Conservation (phyloP, 148 eudicot genomes). For the Diospyros kaki region DNA sequence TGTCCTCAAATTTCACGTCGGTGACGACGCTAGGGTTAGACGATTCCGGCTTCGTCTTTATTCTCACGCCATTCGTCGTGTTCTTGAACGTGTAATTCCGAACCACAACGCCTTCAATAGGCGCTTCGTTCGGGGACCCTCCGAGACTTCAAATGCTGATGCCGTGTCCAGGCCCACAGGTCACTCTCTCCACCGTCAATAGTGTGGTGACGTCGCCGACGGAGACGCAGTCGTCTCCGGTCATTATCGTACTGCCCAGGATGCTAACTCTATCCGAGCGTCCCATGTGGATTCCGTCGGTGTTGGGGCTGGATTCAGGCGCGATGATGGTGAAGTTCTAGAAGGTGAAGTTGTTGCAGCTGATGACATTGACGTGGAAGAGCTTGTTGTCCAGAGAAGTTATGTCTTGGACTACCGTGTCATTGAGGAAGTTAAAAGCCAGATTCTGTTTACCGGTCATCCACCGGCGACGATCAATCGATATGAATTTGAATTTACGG, state of each 20-base stretch:
- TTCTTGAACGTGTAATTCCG: conserved; percentile 30
- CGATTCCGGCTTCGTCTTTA: conserved; percentile 48
- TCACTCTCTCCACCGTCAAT: conserved; percentile 24
- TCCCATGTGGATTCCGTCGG: no score
- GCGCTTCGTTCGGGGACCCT: conserved; percentile 26
- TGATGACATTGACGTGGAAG: conserved; percentile 13
- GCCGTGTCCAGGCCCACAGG: conserved; percentile 60
- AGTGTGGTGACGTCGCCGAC: conserved; percentile 44
- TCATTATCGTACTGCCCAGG: no score
- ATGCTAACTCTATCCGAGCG: no score
- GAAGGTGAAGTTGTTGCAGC: conserved; percentile 22
- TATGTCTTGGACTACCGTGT: conserved; percentile 14
- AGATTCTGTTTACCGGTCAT: conserved; percentile 29
- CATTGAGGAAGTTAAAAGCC: conserved; percentile 36
- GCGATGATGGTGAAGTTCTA: conserved; percentile 13
- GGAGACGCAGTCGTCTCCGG: no score
- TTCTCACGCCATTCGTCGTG: conserved; percentile 41
- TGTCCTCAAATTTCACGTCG: conserved; percentile 39
- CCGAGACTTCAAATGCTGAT: conserved; percentile 56
- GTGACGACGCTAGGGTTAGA: conserved; percentile 5
- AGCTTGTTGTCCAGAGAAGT: conserved; percentile 29
- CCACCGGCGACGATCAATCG: background rate
- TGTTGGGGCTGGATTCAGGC: no score
- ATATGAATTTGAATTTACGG: no score
- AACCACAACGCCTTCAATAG: conserved; percentile 23